A percentile compares a stretch with the other conserved stretches of the same genome.
phyloP scores from a whole-genome alignment of 1,139 yeast species.

The Scheffersomyces parashehatae region DNA sequence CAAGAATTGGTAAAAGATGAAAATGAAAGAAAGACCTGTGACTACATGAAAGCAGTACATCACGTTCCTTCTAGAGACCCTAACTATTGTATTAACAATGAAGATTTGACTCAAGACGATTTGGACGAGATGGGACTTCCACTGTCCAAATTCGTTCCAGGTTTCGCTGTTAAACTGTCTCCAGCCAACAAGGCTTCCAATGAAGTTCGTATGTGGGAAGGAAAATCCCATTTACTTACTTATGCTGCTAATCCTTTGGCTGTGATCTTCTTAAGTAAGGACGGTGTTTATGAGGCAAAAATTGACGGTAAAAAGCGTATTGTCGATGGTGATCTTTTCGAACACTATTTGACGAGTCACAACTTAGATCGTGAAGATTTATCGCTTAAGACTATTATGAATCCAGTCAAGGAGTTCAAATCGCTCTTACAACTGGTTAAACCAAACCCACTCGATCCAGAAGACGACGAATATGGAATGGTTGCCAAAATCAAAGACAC shows the following conservation, averaged over 20 bases:
- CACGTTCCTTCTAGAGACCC: slow-evolving; percentile 22
- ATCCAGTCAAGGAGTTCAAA: slow-evolving; percentile 22
- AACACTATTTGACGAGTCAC: slow-evolving; percentile 17
- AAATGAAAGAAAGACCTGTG: slow-evolving; percentile 23
- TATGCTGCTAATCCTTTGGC: slow-evolving; percentile 25
- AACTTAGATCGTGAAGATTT: slow-evolving; percentile 16
- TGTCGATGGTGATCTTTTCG: slow-evolving; percentile 27
- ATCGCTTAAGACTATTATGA: slow-evolving; percentile 14
- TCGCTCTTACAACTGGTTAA: slow-evolving; percentile 14
- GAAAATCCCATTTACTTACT: slow-evolving; percentile 28
- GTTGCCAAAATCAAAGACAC: slow-evolving; percentile 18
- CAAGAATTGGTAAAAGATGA: slow-evolving; percentile 19
- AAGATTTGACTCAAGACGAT: slow-evolving; percentile 25
- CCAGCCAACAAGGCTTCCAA: slow-evolving; percentile 30
- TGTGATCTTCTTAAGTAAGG: slow-evolving; percentile 24
- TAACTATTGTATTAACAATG: slow-evolving; percentile 24
- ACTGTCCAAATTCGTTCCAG: slow-evolving; percentile 26
- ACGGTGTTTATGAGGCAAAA: slow-evolving; percentile 33
- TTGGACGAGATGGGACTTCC: slow-evolving; percentile 26
- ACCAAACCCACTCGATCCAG: slow-evolving; percentile 17
- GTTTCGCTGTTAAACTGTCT: slow-evolving; percentile 22
- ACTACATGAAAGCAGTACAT: slow-evolving; percentile 22
- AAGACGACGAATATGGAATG: slow-evolving; percentile 24
- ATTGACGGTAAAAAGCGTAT: slow-evolving; percentile 21
- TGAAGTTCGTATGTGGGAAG: slow-evolving; percentile 29